Evolutionary conservation across 2,329 filamentous ascomycete genomes (phyloP).

Genomic region (Penicillium decumbens): DNA sequence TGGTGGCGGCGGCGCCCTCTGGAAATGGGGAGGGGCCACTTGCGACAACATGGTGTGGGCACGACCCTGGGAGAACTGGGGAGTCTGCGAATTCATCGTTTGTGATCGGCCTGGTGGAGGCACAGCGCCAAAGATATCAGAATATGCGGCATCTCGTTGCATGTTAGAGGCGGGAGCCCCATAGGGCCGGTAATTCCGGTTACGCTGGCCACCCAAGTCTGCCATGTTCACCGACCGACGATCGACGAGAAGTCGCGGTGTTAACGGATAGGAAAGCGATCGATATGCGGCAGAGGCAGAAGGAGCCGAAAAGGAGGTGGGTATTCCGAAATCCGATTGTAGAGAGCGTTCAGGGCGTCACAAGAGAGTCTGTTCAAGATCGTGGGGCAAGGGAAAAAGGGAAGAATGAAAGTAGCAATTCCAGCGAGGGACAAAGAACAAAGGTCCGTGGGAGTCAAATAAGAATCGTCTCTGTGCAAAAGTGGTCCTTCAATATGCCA

Average conservation of each 20-base stretch:
- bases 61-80: conserved; percentile 60
- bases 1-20: conserved; percentile 40
- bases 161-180: conserved; percentile 51
- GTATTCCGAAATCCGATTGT: conserved; percentile 28
- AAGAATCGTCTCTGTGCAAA: conserved; percentile 17
- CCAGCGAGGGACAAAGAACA: conserved; percentile 13
- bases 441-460: conserved; percentile 14
- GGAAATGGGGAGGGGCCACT: conserved; percentile 41
- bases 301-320: conserved; percentile 13
- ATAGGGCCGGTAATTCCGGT: conserved; percentile 56
- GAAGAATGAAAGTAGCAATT: conserved; percentile 15
- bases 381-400: conserved; percentile 27
- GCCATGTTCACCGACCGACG: conserved; percentile 47
- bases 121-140: conserved; percentile 86
- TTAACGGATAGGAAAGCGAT: conserved; percentile 5
- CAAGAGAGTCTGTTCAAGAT: conserved; percentile 30
- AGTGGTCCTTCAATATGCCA: conserved; percentile 24
- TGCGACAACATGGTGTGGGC: conserved; percentile 72
- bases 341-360: conserved; percentile 33
- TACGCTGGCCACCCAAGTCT: conserved; percentile 60
- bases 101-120: conserved; percentile 86
- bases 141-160: conserved; percentile 91
- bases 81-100: conserved; percentile 81
- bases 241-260: conserved; percentile 1
- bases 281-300: conserved; percentile 5